Percentiles rank a stretch among this genome's conserved stretches.
Evolutionary conservation across 2,329 filamentous ascomycete species (phyloP).

Genomic region (Thielaviopsis cerberus): DNA sequence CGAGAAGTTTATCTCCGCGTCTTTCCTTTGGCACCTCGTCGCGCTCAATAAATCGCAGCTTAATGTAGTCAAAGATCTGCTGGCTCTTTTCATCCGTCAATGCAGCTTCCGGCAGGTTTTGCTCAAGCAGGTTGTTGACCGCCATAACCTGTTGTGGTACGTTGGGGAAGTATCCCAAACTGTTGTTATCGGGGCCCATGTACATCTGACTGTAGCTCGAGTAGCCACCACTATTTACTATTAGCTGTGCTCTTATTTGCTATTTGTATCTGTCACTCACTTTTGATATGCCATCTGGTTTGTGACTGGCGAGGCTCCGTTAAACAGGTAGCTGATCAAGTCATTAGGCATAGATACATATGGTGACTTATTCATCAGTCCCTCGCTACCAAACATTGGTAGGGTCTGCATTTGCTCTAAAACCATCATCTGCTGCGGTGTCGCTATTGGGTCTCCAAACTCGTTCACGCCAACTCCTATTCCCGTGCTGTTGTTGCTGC

Average conservation of each 20-base stretch:
- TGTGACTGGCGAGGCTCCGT: slow-evolving; percentile 19
- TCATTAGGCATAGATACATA: slow-evolving; percentile 71
- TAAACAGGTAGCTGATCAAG: slow-evolving; percentile 72
- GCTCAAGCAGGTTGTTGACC: slow-evolving; percentile 67
- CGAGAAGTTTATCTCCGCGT: slow-evolving; percentile 24
- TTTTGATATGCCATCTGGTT: slow-evolving; percentile 14
- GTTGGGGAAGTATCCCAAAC: slow-evolving; percentile 39
- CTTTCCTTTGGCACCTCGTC: slow-evolving; percentile 36
- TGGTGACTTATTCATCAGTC: slow-evolving; percentile 62
- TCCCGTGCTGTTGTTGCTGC: slow-evolving; percentile 14
- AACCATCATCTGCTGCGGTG: slow-evolving; percentile 34
- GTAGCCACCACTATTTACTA: slow-evolving; percentile 5
- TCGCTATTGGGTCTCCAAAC: slow-evolving; percentile 4
- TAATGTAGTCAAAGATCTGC: slow-evolving; percentile 67
- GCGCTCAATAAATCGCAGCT: slow-evolving; percentile 59
- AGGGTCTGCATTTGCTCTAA: slow-evolving; percentile 51
- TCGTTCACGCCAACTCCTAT: neutral
- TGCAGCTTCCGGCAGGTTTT: slow-evolving; percentile 57
- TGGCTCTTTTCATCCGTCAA: slow-evolving; percentile 77
- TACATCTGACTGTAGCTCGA: slow-evolving; percentile 12
- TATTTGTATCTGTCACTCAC: neutral
- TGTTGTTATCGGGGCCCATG: slow-evolving; percentile 15
- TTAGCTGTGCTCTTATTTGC: neutral
- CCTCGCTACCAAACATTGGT: slow-evolving; percentile 73
- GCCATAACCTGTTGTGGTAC: slow-evolving; percentile 67